Conservation (phyloP, 108 stramenopile species). For the Bacterosira constricta region DNA sequence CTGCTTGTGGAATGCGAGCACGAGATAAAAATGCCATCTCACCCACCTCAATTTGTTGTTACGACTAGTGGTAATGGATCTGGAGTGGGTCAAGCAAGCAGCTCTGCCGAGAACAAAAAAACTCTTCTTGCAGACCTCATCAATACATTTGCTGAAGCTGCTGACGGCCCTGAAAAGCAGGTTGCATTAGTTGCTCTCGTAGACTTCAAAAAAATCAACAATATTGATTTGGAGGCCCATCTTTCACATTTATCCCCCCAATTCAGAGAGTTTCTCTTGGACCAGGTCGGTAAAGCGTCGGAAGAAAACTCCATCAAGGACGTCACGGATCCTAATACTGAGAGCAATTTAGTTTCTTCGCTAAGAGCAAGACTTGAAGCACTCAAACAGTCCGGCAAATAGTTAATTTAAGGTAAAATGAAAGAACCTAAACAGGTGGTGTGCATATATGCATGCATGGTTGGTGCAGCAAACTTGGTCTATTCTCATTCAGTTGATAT, state of each 20-base stretch:
- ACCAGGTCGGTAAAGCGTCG: conserved; percentile 35
- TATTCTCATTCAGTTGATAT: not conserved
- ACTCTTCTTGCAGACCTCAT: conserved; percentile 54
- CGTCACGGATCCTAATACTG: not conserved
- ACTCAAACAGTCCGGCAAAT: not conserved
- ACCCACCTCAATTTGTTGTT: not conserved
- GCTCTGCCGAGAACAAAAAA: not conserved
- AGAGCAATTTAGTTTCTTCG: conserved; percentile 4
- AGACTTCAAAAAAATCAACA: conserved; percentile 46
- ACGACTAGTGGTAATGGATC: too few relatives aligned
- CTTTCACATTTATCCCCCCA: conserved; percentile 64
- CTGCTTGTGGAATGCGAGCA: conserved; percentile 19
- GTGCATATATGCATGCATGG: not conserved
- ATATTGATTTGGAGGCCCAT: conserved; percentile 62
- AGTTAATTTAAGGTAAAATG: too few relatives aligned
- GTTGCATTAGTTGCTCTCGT: conserved; percentile 60
- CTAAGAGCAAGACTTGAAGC: conserved; percentile 7
- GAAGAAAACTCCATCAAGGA: not conserved
- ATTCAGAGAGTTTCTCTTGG: conserved; percentile 65
- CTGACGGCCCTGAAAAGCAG: conserved; percentile 56
- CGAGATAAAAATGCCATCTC: conserved; percentile 16
- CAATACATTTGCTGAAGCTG: conserved; percentile 61
- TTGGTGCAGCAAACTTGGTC: not conserved
- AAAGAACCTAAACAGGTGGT: too few relatives aligned
- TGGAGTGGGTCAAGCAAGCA: not conserved